These are phyloP conservation scores for Vigna hirtella DNA, from an alignment of 306 rosid species.

Conservation along the genomic window DNA sequence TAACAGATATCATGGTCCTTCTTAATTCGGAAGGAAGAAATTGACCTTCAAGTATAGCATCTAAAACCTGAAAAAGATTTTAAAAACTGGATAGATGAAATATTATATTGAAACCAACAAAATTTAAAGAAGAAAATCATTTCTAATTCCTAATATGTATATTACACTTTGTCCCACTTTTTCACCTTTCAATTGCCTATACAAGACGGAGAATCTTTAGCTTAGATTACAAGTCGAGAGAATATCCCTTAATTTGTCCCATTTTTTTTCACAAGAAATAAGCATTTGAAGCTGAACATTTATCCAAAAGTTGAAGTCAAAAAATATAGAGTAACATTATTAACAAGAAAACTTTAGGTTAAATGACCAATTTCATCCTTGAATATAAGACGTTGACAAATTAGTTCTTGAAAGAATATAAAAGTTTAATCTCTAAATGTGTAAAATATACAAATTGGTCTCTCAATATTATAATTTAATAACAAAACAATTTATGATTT, in stretches of 20 bases:
- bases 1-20: conserved; percentile 66
- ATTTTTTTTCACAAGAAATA: conserved; percentile 2
- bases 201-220: background rate
- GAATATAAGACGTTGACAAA: too few relatives aligned
- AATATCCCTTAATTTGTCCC: conserved; percentile 5
- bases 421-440: too few relatives aligned
- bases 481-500: too few relatives aligned
- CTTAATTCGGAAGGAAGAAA: conserved; percentile 63
- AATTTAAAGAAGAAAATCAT: background rate
- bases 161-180: background rate
- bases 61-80: conserved; percentile 70
- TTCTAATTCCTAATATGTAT: background rate
- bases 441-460: too few relatives aligned
- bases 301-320: background rate
- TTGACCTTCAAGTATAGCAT: conserved; percentile 63
- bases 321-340: background rate
- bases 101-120: conserved; percentile 28
- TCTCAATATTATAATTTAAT: too few relatives aligned
- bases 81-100: background rate
- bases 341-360: background rate
- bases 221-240: background rate
- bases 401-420: too few relatives aligned
- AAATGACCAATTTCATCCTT: too few relatives aligned
- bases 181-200: background rate
- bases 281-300: background rate